These are phyloP conservation scores for Gossypium thurberi DNA, from an alignment of 345 rosid species.

Conservation along the genomic window DNA sequence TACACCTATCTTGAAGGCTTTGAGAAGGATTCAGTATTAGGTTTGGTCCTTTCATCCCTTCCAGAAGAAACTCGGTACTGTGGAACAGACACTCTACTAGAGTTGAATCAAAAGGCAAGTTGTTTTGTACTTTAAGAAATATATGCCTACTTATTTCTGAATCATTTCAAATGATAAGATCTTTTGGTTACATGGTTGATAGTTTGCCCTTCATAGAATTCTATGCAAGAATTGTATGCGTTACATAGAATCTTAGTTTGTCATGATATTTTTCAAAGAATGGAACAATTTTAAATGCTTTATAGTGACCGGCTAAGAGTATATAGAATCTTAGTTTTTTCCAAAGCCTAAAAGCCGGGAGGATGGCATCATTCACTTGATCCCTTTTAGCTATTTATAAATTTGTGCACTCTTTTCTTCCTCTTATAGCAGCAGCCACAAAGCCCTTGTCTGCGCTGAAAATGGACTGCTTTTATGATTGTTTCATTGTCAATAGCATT, in stretches of 20 bases:
- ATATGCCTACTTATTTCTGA: background rate
- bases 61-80: slow-evolving; percentile 69
- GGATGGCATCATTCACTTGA: background rate
- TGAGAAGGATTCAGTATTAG: slow-evolving; percentile 64
- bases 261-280: background rate
- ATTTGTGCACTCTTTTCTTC: background rate
- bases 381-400: background rate
- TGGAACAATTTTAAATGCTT: background rate
- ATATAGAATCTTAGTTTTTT: background rate
- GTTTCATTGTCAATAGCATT: background rate
- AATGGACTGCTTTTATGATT: background rate
- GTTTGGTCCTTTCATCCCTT: slow-evolving; percentile 76
- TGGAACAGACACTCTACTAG: slow-evolving; percentile 71
- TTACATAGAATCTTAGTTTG: background rate
- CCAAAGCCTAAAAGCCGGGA: background rate
- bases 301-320: background rate
- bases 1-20: slow-evolving; percentile 54
- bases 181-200: background rate
- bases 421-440: background rate
- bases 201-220: background rate
- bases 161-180: background rate
- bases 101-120: slow-evolving; percentile 71
- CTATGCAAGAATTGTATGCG: background rate
- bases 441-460: background rate
- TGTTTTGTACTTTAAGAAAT: background rate